Percentiles rank a stretch among this genome's conserved stretches.
phyloP scores from a whole-genome alignment of 768 basidiomycete genomes.

The Podaxis rugospora region DNA sequence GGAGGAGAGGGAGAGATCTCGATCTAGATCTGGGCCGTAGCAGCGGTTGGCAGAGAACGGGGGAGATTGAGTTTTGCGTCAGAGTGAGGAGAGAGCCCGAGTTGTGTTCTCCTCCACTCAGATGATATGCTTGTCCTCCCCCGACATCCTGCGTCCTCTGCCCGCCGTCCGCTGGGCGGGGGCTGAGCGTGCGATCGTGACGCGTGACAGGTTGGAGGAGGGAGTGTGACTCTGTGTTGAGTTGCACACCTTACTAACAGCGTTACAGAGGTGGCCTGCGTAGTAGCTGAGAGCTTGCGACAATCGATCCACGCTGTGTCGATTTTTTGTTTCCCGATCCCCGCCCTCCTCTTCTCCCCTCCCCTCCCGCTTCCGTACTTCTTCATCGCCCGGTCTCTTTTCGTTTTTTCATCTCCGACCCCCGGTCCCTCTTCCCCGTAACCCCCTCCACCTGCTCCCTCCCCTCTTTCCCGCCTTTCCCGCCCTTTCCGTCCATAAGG shows the following conservation, averaged over 20 bases:
- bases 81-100: constrained; percentile 3
- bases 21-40: constrained; percentile 14
- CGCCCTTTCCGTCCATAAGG: constrained; percentile 8
- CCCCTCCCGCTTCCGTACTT: constrained; percentile 5
- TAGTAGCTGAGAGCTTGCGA: constrained; percentile 14
- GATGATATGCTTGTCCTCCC: neutral
- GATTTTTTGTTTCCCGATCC: constrained; percentile 13
- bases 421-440: neutral
- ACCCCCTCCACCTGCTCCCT: neutral
- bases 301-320: constrained; percentile 13
- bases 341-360: constrained; percentile 11
- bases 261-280: constrained; percentile 13
- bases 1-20: constrained; percentile 5
- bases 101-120: neutral
- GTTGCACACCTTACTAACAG: constrained; percentile 13
- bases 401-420: constrained; percentile 7
- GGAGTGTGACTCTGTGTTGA: constrained; percentile 8
- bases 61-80: constrained; percentile 10
- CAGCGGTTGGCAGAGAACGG: constrained; percentile 12
- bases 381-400: constrained; percentile 5
- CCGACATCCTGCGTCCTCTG: neutral
- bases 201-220: constrained; percentile 7
- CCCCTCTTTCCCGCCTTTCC: neutral
- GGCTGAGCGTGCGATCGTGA: constrained; percentile 12
- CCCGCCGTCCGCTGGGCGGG: constrained; percentile 11